Conservation (phyloP, 2,329 filamentous ascomycete species). For the Huntiella decipiens region DNA sequence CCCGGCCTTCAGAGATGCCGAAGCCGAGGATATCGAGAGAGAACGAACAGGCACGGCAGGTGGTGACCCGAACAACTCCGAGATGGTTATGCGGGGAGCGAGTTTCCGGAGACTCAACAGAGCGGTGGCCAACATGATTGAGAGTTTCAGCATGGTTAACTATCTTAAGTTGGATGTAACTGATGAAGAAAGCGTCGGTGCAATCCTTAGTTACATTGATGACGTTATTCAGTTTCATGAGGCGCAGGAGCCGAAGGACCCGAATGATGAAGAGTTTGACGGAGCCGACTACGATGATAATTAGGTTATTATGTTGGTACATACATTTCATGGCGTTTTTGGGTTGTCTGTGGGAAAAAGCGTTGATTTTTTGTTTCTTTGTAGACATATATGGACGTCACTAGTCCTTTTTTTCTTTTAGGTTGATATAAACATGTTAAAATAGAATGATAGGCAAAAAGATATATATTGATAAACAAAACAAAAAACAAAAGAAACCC, state of each 20-base stretch:
- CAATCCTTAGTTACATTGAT: constrained; percentile 77
- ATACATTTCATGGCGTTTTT: no score
- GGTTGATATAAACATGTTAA: constrained; percentile 1
- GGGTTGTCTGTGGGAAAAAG: no score
- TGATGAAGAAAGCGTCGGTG: constrained; percentile 76
- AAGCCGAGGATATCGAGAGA: constrained; percentile 33
- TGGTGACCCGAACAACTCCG: constrained; percentile 26
- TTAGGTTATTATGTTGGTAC: not conserved
- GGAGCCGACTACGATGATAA: constrained; percentile 22
- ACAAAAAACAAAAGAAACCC: constrained; percentile 1
- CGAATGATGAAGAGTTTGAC: constrained; percentile 37
- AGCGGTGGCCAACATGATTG: constrained; percentile 78
- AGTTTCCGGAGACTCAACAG: constrained; percentile 70
- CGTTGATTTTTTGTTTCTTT: no score
- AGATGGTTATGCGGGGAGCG: constrained; percentile 57
- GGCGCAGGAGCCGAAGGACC: constrained; percentile 76
- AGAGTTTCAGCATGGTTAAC: constrained; percentile 95
- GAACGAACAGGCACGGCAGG: constrained; percentile 37
- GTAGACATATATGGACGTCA: no score
- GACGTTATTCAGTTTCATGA: constrained; percentile 88
- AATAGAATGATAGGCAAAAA: not conserved
- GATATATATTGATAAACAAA: not conserved
- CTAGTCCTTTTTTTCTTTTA: not conserved
- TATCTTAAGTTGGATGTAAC: constrained; percentile 80
- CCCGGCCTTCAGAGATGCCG: constrained; percentile 28